Percentiles rank a stretch among this genome's conserved stretches.
Evolutionary conservation across 2,329 filamentous ascomycete genomes (phyloP).

Genomic region (Lasiodiplodia sp.): DNA sequence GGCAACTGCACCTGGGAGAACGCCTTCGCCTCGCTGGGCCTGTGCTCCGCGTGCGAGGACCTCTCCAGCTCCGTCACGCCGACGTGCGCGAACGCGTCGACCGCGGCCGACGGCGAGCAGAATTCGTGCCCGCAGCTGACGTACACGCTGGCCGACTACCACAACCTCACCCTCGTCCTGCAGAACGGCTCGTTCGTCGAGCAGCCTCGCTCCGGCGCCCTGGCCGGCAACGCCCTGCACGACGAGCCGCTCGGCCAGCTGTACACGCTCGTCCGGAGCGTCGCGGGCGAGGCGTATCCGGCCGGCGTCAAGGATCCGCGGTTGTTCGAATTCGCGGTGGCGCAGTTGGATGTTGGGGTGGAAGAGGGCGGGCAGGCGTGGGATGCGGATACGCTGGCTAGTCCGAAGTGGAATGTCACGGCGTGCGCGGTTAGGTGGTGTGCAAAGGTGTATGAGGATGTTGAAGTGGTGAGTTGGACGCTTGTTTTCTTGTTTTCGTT

Average conservation of each 20-base stretch:
- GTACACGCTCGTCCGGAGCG: conserved; percentile 5
- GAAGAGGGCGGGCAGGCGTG: not conserved
- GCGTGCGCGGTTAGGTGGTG: conserved; percentile 23
- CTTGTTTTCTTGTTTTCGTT: not conserved
- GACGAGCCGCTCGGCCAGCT: not conserved
- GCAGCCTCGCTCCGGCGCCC: not conserved
- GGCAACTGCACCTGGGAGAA: conserved; percentile 31
- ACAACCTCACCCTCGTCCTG: conserved; percentile 15
- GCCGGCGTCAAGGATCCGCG: conserved; percentile 11
- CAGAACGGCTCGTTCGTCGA: conserved; percentile 6
- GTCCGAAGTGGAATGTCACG: conserved; percentile 12
- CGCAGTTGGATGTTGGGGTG: not conserved
- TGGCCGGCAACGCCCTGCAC: not conserved
- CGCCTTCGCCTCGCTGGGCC: conserved; percentile 28
- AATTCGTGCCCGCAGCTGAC: conserved; percentile 7
- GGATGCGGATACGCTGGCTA: conserved; percentile 3
- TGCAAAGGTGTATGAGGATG: conserved; percentile 12
- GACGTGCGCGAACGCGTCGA: not conserved
- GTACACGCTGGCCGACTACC: conserved; percentile 10
- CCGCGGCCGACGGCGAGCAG: not conserved
- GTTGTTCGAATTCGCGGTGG: conserved; percentile 8
- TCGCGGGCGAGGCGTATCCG: not conserved
- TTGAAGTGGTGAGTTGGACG: conserved; percentile 6
- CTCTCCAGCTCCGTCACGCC: conserved; percentile 9
- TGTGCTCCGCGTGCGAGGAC: conserved; percentile 29